Conservation (phyloP, 441 rosid genomes). For the Flueggea neowawraea region DNA sequence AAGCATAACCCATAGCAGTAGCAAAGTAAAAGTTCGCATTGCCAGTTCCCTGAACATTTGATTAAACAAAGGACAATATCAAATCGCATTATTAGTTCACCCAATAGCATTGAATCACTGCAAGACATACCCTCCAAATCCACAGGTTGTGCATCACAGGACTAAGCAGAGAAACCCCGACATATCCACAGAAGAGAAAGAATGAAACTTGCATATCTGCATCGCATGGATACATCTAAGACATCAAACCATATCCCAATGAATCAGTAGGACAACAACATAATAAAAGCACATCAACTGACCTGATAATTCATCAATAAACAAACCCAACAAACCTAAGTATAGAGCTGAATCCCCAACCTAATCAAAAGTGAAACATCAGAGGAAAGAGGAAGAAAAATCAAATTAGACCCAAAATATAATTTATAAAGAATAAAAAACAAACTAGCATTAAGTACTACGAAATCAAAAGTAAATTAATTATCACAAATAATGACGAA, state of each 20-base stretch:
- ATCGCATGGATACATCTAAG: conserved; percentile 17
- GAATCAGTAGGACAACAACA: conserved; percentile 2
- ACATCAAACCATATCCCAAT: conserved; percentile 15
- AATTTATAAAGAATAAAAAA: conserved; percentile 7
- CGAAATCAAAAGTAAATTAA: background rate
- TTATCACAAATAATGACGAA: no score
- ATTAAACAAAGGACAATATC: conserved; percentile 6
- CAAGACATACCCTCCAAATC: conserved; percentile 86
- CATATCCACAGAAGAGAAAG: conserved; percentile 89
- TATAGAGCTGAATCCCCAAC: conserved; percentile 94
- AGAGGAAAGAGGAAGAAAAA: background rate
- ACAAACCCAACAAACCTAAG: conserved; percentile 77
- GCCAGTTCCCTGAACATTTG: conserved; percentile 78
- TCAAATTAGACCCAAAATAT: conserved; percentile 9
- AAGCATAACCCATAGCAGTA: conserved; percentile 85
- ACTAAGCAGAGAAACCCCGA: conserved; percentile 89
- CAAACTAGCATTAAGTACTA: background rate
- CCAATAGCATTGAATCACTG: background rate
- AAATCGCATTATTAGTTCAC: background rate
- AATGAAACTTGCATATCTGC: conserved; percentile 88
- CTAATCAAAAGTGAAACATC: conserved; percentile 31
- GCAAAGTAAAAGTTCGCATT: conserved; percentile 97
- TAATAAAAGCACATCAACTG: conserved; percentile 21
- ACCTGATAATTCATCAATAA: conserved; percentile 84
- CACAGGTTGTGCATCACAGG: conserved; percentile 98